Evolutionary conservation across 169 alveolate species (phyloP), one percentile per base, ranked within the genome.

Genomic region (Theileria sp.): DNA sequence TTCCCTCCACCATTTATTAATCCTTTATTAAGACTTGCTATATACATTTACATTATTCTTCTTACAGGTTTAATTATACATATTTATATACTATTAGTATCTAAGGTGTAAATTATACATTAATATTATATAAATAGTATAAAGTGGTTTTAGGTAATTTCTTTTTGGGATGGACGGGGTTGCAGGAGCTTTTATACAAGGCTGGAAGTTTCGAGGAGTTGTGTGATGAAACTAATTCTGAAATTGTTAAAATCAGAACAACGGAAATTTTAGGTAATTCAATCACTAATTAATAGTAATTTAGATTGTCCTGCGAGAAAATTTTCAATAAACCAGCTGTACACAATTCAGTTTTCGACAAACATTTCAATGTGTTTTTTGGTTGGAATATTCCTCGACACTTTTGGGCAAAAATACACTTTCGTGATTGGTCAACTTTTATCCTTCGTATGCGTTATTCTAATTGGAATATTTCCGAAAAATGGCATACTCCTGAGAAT

Each of bases 141-240:
- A 44, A 8, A 4, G 17, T 8, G 49, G 54, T 17, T 62, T 4
- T 75, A 15, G 87, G 87, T 12, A 61, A 67, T 38, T 34, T 73
- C 15, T 80, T 36, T 69, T 49, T 73, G 81, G 87, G 87, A 44
- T 80, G 87, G 87, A 80, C 76, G 32, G 87, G 87, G 13, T 25
- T 79, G 30, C 79, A 70, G 65, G 80, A 61, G 65, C 32, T 79
- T 19, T 65, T 79, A 44, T 79, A 79, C 80, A 79, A 79, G 75
- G 87, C 80, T 13, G 87, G 87, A 8, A 58, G 80, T 28, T 79
- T 79, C 32, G 87, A 79, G 75, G 87, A 79, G 30, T 32, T 21
- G 36, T 79, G 87, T 65, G 74, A 23, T 25, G 75, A 3, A 3
- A 21, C 44, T 0, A 38, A 12, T 3, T 23, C 21, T 58, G 34